Base-by-base conservation (phyloP, 129 eudicot species). In the Flaveria bidentis region DNA sequence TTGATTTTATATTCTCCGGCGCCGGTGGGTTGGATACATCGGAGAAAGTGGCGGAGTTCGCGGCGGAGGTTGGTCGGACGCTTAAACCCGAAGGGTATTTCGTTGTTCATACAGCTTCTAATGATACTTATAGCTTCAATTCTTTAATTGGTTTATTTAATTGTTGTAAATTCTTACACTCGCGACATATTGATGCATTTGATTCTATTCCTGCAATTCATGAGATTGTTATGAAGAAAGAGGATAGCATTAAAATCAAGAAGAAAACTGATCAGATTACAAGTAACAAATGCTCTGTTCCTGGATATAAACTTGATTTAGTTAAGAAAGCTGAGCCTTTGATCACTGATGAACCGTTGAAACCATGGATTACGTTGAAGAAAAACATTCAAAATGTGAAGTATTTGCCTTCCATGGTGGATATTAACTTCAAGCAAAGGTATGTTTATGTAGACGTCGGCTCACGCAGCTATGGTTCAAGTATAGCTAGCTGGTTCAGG, bases 321-420 rank as follows among this genome's bases (percentile, higher is more conserved):
- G 76, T 94, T 4, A 44, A 41, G 46, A 84, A 81, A 46, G 96
- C 98, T 0, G 98, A 94, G 91, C 86, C 91, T 7, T 78, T 94
- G 85, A 94, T 94, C 14, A 65, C 68, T 52, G 81, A 85, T 61
- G 98, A 94, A 18, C 98, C 98, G 1, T 63, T 85, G 41, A 94
- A 94, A 69, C 98, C 98, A 0, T 94, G 98, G 98, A 87, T 94
- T 39, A 85, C 96, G 2, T 76, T 94, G 68, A 94, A 94, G 84
- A 87, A 68, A 83, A 93, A 93, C 80, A 75, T 84, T 1, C 77
- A 82, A 73, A 91, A 87, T 52, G 84, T 94, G 0, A 94, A 94
- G 82, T 94, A 94, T 75, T 81, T 94, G 73, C 64, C 97, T 0
- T 77, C 86, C 1, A 85, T 88, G 90, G 98, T 71, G 49, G 98